Evolutionary conservation across 2,329 filamentous ascomycete species (phyloP).

Genomic region (Pyricularia sp.): DNA sequence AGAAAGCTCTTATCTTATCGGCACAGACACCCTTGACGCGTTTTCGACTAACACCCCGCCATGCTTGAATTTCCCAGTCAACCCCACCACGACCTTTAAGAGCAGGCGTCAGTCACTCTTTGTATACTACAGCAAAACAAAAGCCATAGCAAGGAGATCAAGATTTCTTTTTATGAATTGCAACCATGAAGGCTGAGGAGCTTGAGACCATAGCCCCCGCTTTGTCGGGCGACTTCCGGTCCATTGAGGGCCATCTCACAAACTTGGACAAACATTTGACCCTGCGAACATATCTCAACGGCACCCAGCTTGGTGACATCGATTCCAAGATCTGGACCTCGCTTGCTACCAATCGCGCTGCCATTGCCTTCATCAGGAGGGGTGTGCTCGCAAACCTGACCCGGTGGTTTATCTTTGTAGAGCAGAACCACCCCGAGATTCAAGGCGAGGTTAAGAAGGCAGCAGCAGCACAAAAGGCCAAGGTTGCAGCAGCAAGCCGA

Average conservation of each 20-base stretch:
- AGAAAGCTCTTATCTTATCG: conserved; percentile 4
- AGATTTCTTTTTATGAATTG: not conserved
- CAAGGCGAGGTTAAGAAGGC: conserved; percentile 59
- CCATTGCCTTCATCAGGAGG: conserved; percentile 71
- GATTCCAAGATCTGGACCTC: conserved; percentile 80
- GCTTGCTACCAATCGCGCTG: conserved; percentile 76
- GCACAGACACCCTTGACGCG: not conserved
- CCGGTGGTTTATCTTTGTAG: conserved; percentile 82
- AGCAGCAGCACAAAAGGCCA: conserved; percentile 59
- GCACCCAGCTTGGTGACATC: conserved; percentile 66
- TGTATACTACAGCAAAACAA: not conserved
- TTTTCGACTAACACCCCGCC: conserved; percentile 1
- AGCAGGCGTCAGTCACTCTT: not conserved
- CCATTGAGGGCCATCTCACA: conserved; percentile 63
- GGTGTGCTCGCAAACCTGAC: conserved; percentile 66
- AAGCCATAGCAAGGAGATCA: conserved; percentile 2
- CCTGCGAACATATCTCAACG: conserved; percentile 76
- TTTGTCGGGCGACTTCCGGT: conserved; percentile 65
- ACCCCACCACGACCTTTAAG: conserved; percentile 3
- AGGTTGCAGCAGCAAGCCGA: conserved; percentile 60
- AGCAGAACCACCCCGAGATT: conserved; percentile 71
- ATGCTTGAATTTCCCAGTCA: conserved; percentile 1
- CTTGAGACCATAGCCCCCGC: conserved; percentile 37
- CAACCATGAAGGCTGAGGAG: conserved; percentile 46
- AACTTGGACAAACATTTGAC: conserved; percentile 82